These are phyloP conservation scores for Gamarada debralockiae DNA, from an alignment of 495 filamentous ascomycete genomes.

Conservation along the genomic window DNA sequence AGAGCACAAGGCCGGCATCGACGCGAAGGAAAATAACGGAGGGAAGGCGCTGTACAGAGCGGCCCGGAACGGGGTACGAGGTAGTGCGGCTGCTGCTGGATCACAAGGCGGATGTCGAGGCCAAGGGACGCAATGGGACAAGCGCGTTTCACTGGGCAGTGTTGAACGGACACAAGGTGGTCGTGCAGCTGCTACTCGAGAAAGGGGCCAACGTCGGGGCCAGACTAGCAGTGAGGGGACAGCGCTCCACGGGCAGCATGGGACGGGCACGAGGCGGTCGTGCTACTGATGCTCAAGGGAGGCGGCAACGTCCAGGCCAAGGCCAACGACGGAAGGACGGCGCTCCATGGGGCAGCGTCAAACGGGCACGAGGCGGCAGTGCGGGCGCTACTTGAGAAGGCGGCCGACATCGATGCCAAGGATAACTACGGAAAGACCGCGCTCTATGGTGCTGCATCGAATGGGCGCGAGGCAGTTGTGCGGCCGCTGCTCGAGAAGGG, in stretches of 20 bases:
- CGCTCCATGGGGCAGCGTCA: constrained; percentile 30
- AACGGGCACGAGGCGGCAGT: constrained; percentile 13
- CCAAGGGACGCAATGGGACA: constrained; percentile 3
- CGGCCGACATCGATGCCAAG: constrained; percentile 19
- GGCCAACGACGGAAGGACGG: neutral
- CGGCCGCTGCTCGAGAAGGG: too few species aligned
- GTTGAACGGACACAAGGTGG: constrained; percentile 17
- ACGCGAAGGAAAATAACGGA: constrained; percentile 13
- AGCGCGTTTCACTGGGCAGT: constrained; percentile 39
- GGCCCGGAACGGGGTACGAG: neutral
- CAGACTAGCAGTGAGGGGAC: constrained; percentile 16
- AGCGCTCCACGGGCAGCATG: constrained; percentile 1
- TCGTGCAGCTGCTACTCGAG: constrained; percentile 24
- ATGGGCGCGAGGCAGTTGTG: constrained; percentile 35
- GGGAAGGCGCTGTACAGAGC: neutral
- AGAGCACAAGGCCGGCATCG: constrained; percentile 18
- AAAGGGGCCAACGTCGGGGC: constrained; percentile 21
- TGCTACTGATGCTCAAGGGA: constrained; percentile 12
- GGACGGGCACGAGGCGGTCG: constrained; percentile 16
- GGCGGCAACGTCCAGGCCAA: constrained; percentile 18
- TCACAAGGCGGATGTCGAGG: constrained; percentile 19
- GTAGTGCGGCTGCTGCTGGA: constrained; percentile 23
- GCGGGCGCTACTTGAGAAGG: constrained; percentile 20
- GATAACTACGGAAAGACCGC: constrained; percentile 20
- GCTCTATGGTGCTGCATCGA: constrained; percentile 35